Base-by-base conservation (phyloP, 1,284 basidiomycete genomes). In the Xanthoconium separans region DNA sequence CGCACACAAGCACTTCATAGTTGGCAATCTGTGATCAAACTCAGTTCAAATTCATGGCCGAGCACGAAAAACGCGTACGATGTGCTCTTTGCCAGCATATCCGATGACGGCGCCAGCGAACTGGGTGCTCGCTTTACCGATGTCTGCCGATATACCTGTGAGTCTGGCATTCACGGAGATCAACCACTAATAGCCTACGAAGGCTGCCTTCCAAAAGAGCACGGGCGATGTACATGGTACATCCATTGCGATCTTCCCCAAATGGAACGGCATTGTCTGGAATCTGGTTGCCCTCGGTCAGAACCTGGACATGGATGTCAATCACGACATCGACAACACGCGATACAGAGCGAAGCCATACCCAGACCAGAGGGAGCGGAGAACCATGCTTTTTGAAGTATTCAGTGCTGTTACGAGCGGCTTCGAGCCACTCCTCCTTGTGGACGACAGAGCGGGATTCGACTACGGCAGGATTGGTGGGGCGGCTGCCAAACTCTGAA, bases 1-100 rank as follows among this genome's bases (percentile, higher is more conserved):
- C 67, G 44, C 64, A 72, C 11, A 72, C 69, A 16, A 69, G 65
- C 27, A 72, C 63, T 45, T 69, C 67, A 20, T 71, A 69, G 44
- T 62, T 51, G 44, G 44, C 16, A 22, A 72, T 61, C 67, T 71
- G 48, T 7, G 9, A 20, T 15, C 41, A 43, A 47, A 6, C 15
- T 63, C 16, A 56, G 50, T 16, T 11, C 31, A 6, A 18, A 20
- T 24, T 31, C 22, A 18, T 29, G 1, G 3, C 3, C 10, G 4
- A 11, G 48, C 4, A 33, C 22, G 11, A 11, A 20, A 31, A 5
- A 34, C 37, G 20, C 62, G 20, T 59, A 69, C 70, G 0, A 60
- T 51, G 45, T 61, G 64, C 39, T 69, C 67, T 54, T 59, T 72
- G 3, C 67, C 67, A 15, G 64, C 70, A 37, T 52, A 69, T 20